Conservation (phyloP, 495 filamentous ascomycete species). For the Hapsidospora chrysogenum region DNA sequence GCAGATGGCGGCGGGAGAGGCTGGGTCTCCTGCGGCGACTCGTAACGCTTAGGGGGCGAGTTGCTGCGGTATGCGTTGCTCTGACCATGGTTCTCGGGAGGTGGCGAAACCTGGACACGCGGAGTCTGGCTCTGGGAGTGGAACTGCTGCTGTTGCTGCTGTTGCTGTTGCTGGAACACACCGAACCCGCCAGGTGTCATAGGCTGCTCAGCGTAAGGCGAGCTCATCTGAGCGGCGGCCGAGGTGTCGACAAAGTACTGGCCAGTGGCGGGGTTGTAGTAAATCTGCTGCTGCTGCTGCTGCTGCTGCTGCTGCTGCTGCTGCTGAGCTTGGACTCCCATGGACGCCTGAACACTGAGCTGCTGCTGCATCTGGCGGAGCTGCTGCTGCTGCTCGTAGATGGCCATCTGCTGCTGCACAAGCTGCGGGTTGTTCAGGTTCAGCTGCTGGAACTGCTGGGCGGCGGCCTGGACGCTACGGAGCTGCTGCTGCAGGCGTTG, state of each 20-base stretch:
- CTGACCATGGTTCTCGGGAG: conserved; percentile 30
- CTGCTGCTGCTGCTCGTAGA: conserved; percentile 26
- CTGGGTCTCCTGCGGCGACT: conserved; percentile 45
- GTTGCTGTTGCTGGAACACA: conserved; percentile 16
- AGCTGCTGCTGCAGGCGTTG: conserved; percentile 57
- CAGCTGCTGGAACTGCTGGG: conserved; percentile 65
- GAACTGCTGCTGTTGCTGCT: conserved; percentile 26
- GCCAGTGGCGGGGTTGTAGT: conserved; percentile 63
- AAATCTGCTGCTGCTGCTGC: conserved; percentile 35
- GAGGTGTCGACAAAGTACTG: conserved; percentile 52
- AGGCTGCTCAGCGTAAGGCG: conserved; percentile 1
- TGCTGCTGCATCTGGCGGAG: conserved; percentile 37
- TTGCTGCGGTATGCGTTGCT: conserved; percentile 36
- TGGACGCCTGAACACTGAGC: conserved; percentile 23
- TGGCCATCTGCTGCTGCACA: conserved; percentile 23
- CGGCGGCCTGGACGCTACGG: conserved; percentile 36
- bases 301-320: conserved; percentile 9
- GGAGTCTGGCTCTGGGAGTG: conserved; percentile 14
- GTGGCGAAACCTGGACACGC: conserved; percentile 66
- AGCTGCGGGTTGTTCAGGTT: conserved; percentile 26
- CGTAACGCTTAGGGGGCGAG: conserved; percentile 50
- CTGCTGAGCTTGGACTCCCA: conserved; percentile 10
- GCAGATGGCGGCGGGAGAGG: conserved; percentile 67
- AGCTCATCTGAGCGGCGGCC: not conserved
- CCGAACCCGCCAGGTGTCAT: conserved; percentile 2